Evolutionary conservation across 2,329 filamentous ascomycete species (phyloP), one percentile per base, ranked within the genome.

Genomic region (Ascochyta lentis): DNA sequence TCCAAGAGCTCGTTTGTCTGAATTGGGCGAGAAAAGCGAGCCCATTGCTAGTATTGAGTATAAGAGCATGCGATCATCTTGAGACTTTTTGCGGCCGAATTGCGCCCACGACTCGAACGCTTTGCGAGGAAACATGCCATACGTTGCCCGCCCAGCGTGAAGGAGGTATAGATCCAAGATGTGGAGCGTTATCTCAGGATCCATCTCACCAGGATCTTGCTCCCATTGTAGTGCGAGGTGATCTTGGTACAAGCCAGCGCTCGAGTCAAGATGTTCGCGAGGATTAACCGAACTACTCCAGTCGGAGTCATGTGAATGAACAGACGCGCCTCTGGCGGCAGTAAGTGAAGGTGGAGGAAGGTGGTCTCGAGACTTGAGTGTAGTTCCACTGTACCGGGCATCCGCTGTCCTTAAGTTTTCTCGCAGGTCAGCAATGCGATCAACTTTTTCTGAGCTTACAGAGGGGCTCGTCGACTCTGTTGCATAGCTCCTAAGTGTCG

Each of bases 41-140:
- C 83, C 85, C 63, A 86, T 67, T 1, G 84, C 81, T 57, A 89
- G 77, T 63, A 87, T 79, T 1, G 82, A 79, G 66, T 88, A 87
- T 9, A 88, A 73, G 3, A 88, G 75, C 81, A 87, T 85, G 37
- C 82, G 76, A 64, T 88, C 85, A 37, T 83, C 79, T 19, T 76
- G 71, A 13, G 77, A 80, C 63, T 84, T 86, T 10, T 78, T 72
- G n/a, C 66, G 69, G 34, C 70, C 74, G 13, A 76, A 78, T 45
- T 78, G 77, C 31, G 84, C 72, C 86, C 86, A 88, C 22, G 75
- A 65, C 24, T 79, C 73, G 60, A 88, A 87, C 9, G 79, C 76
- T 35, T 76, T 70, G 33, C 79, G 77, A 2, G 85, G 84, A 54
- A 87, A 84, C 59, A 88, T 81, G 56, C 79, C 78, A 62, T 84